phyloP scores from a whole-genome alignment of 2,329 filamentous ascomycete genomes.

The Fusarium sp. region DNA sequence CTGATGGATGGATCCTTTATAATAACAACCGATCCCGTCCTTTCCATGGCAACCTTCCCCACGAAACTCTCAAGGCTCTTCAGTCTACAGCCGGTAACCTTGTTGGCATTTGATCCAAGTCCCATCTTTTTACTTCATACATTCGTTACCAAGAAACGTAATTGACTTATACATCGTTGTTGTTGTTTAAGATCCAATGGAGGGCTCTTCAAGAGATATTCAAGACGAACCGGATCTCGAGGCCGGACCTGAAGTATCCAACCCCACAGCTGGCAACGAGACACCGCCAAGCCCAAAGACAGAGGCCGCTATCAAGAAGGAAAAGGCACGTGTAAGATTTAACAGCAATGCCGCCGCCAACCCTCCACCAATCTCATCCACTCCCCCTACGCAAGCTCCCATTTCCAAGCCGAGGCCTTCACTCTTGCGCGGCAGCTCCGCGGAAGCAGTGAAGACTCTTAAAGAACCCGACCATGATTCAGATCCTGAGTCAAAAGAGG shows the following conservation, averaged over 20 bases:
- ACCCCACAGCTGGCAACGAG: constrained; percentile 15
- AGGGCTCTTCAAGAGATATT: constrained; percentile 39
- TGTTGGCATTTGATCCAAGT: constrained; percentile 31
- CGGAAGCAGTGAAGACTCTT: constrained; percentile 55
- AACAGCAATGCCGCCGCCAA: constrained; percentile 61
- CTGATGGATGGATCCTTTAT: constrained; percentile 32
- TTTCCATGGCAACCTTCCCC: constrained; percentile 27
- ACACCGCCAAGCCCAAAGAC: constrained; percentile 31
- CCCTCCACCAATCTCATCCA: constrained; percentile 43
- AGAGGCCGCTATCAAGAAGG: constrained; percentile 52
- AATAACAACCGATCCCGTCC: constrained; percentile 35
- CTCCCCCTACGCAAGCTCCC: constrained; percentile 20
- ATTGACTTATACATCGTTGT: constrained; percentile 2
- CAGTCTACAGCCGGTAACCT: constrained; percentile 21
- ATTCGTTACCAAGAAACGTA: constrained; percentile 28
- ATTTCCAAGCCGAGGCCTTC: constrained; percentile 58
- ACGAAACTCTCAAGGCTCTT: constrained; percentile 27
- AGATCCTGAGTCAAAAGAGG: constrained; percentile 54
- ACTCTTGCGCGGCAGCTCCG: constrained; percentile 60
- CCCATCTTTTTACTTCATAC: constrained; percentile 25
- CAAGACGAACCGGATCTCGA: constrained; percentile 46
- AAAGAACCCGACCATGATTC: constrained; percentile 48
- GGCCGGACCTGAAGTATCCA: constrained; percentile 25
- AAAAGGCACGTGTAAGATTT: constrained; percentile 65
- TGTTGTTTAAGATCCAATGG: constrained; percentile 36